Conservation (phyloP, 345 rosid species). For the Gossypium arboreum region DNA sequence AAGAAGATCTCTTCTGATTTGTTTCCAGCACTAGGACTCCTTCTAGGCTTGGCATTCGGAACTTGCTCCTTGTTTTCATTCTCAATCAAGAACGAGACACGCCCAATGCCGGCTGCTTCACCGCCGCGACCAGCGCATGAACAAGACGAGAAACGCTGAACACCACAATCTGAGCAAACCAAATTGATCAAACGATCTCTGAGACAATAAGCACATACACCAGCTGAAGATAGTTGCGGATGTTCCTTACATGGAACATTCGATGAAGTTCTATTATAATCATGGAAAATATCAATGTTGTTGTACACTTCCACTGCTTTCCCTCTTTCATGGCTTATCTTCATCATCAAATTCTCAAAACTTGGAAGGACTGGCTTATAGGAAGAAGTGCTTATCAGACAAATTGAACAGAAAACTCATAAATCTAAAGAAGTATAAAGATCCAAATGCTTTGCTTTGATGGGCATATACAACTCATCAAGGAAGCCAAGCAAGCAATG, state of each 20-base stretch:
- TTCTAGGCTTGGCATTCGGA: slow-evolving; percentile 32
- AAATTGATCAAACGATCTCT: slow-evolving; percentile 71
- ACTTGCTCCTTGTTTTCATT: slow-evolving; percentile 39
- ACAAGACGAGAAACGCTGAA: slow-evolving; percentile 85
- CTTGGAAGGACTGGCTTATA: neutral
- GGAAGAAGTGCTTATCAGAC: neutral
- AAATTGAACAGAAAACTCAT: slow-evolving; percentile 4
- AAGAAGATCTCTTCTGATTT: slow-evolving; percentile 46
- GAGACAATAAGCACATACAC: slow-evolving; percentile 78
- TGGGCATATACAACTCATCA: neutral
- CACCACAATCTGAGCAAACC: slow-evolving; percentile 89
- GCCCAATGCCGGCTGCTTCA: slow-evolving; percentile 60
- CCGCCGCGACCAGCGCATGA: slow-evolving; percentile 32
- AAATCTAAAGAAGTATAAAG: neutral
- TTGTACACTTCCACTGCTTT: slow-evolving; percentile 53
- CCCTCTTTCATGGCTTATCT: slow-evolving; percentile 69
- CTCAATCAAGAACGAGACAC: slow-evolving; percentile 75
- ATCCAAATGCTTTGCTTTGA: neutral
- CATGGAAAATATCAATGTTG: slow-evolving; percentile 27
- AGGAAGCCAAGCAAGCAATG: too few species aligned
- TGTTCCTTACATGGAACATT: slow-evolving; percentile 75
- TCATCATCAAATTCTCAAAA: neutral
- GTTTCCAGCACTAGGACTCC: slow-evolving; percentile 1
- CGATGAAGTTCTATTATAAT: slow-evolving; percentile 40
- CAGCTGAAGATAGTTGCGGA: slow-evolving; percentile 63